Base-by-base conservation (phyloP, 1,284 basidiomycete genomes). In the Pseudozyma tsukubaensis region DNA sequence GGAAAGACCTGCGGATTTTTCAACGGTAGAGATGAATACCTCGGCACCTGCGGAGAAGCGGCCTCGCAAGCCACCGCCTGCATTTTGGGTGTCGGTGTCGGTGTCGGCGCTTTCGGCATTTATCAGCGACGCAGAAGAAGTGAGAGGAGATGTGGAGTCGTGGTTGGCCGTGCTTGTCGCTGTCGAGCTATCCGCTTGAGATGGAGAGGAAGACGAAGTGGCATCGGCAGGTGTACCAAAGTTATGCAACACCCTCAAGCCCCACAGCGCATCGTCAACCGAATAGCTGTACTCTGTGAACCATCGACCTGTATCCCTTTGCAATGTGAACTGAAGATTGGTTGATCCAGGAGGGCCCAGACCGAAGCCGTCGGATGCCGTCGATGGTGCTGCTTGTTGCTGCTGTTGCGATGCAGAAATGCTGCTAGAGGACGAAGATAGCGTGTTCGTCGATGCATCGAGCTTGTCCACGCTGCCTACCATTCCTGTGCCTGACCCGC, bases 271-370 rank as follows among this genome's bases (percentile, higher is more conserved):
- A 81, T 98, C 95, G 77, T 95, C 92, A 0, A 93, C 92, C 69
- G 93, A 95, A 88, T 93, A 98, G 13, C 92, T 93, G 81, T 97
- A 98, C 85, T 98, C 96, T 3, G 92, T 92, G 71, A 92, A 94
- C 90, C 93, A 96, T 72, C 91, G 89, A 0, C 95, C 95, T 1
- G 93, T 90, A 81, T 97, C 94, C 78, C 96, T 93, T 85, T 97
- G 94, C 32, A 98, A 85, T 66, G 90, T 93, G 65, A 98, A 84
- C 88, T 97, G 91, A 71, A 97, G 83, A 16, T 84, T 81, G 0
- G 83, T 83, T 32, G 79, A 65, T 4, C 80, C 81, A 0, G 80
- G 74, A 7, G 75, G 72, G 7, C 71, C 75, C 7, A 74, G 32
- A 2, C 62, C 67, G 4, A 53, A 34, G 19, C 21, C 45, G 1